phyloP scores from a whole-genome alignment of 768 basidiomycete genomes.

The Suillus fuscotomentosus region DNA sequence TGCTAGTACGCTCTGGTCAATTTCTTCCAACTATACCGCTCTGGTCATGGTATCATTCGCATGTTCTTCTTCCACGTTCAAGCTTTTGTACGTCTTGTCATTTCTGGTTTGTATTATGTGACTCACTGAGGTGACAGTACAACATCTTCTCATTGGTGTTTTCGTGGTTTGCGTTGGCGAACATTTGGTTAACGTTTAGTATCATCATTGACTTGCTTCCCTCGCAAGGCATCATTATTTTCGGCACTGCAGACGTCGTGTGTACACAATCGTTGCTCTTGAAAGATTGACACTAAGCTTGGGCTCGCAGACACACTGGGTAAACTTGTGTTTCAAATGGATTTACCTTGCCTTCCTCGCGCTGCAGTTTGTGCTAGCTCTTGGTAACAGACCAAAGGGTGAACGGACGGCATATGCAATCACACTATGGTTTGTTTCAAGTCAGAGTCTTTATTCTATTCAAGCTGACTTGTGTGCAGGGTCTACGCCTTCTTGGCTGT shows the following conservation, averaged over 20 bases:
- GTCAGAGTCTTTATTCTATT: background rate
- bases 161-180: slow-evolving; percentile 91
- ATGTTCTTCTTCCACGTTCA: slow-evolving; percentile 98
- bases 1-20: slow-evolving; percentile 85
- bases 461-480: slow-evolving; percentile 37
- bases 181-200: slow-evolving; percentile 93
- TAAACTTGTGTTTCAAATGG: slow-evolving; percentile 83
- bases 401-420: slow-evolving; percentile 70
- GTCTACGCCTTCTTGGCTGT: slow-evolving; percentile 81
- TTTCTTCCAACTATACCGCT: slow-evolving; percentile 86
- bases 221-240: slow-evolving; percentile 49
- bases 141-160: slow-evolving; percentile 84
- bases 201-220: slow-evolving; percentile 92
- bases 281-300: background rate
- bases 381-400: slow-evolving; percentile 87
- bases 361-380: slow-evolving; percentile 73
- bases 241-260: slow-evolving; percentile 71
- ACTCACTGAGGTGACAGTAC: slow-evolving; percentile 52
- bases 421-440: slow-evolving; percentile 58
- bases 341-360: slow-evolving; percentile 83
- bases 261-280: slow-evolving; percentile 26
- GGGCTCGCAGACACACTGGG: slow-evolving; percentile 74
- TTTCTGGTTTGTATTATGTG: background rate
- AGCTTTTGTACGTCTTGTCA: slow-evolving; percentile 60
- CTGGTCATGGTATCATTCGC: slow-evolving; percentile 83